phyloP scores from a whole-genome alignment of 2,329 filamentous ascomycete species.

The Colletotrichum destructivum region DNA sequence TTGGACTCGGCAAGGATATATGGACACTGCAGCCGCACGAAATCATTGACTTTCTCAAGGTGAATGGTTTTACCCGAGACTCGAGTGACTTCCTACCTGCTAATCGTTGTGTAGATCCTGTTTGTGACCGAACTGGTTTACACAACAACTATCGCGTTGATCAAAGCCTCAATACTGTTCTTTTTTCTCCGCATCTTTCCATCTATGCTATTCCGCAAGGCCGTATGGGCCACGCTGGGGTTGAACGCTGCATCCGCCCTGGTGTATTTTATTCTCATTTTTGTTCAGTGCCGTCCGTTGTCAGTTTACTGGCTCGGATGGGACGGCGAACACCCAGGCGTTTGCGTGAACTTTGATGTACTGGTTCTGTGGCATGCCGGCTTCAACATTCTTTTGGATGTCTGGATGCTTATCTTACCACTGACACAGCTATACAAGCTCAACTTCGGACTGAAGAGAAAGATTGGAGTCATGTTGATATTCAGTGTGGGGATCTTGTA shows the following conservation, averaged over 20 bases:
- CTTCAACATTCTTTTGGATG: slow-evolving; percentile 52
- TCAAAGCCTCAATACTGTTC: slow-evolving; percentile 50
- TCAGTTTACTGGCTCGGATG: slow-evolving; percentile 52
- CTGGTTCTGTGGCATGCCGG: slow-evolving; percentile 45
- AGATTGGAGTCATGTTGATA: slow-evolving; percentile 49
- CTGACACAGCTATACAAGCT: slow-evolving; percentile 51
- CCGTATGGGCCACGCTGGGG: slow-evolving; percentile 46
- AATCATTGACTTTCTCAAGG: slow-evolving; percentile 26
- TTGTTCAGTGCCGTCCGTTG: slow-evolving; percentile 52
- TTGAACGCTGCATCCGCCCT: slow-evolving; percentile 46
- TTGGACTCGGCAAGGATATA: slow-evolving; percentile 20
- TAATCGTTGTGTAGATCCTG: not conserved
- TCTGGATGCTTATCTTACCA: slow-evolving; percentile 51
- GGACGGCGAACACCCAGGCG: slow-evolving; percentile 51
- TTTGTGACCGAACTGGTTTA: slow-evolving; percentile 16
- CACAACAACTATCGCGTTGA: not conserved
- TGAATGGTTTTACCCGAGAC: not conserved
- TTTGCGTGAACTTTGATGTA: slow-evolving; percentile 46
- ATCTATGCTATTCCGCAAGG: slow-evolving; percentile 38
- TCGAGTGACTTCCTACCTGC: not conserved
- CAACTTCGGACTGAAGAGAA: slow-evolving; percentile 50
- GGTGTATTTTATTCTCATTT: slow-evolving; percentile 49
- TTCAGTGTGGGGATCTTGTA: slow-evolving; percentile 48
- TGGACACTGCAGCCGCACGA: slow-evolving; percentile 20
- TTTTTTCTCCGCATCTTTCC: slow-evolving; percentile 50